Evolutionary conservation across 495 filamentous ascomycete genomes (phyloP), one percentile per base, ranked within the genome.

Genomic region (Clohesyomyces aquaticus): DNA sequence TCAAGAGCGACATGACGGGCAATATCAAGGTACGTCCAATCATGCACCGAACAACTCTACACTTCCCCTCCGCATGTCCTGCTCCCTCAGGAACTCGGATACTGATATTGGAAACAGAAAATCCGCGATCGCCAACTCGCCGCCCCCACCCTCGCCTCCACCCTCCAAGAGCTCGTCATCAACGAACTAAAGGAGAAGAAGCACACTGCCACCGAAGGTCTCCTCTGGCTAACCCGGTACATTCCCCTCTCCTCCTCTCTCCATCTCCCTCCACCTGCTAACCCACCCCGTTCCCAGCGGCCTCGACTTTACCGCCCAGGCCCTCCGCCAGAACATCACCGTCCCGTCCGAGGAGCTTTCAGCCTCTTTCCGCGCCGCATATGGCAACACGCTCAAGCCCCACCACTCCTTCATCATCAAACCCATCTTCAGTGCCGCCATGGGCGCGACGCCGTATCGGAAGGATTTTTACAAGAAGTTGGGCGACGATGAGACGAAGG

Each of bases 191-290:
- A 92, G 79, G 82, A 83, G 28, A 91, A 90, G 77, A 88, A 92
- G 74, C 88, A 96, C 76, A 83, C 76, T 46, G 94, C 94, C 25
- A 83, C 90, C 26, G 93, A 97, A 75, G 95, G 93, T 18, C 80
- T 98, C 43, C 74, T 96, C 22, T 98, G 94, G 94, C 84, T 98
- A 26, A 82, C 86, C 45, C 90, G 94, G 93, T 96, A 80, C 61
- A 27, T 22, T 16, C 23, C 35, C 19, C 16, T 49, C 35, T 52
- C 65, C 23, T 57, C 59, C 43, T 46, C 52, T 41, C 49, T 25
- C 56, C 66, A 32, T 59, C 32, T 62, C 9, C 32, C 38, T 50
- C 45, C 38, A 22, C 9, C 16, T 47, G 47, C 25, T 61, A 50
- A 59, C 49, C 32, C 43, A 10, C 51, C 4, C 16, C 25, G 23